These are phyloP conservation scores for Vanrija humicola DNA, from an alignment of 1,284 basidiomycete genomes.

Conservation along the genomic window DNA sequence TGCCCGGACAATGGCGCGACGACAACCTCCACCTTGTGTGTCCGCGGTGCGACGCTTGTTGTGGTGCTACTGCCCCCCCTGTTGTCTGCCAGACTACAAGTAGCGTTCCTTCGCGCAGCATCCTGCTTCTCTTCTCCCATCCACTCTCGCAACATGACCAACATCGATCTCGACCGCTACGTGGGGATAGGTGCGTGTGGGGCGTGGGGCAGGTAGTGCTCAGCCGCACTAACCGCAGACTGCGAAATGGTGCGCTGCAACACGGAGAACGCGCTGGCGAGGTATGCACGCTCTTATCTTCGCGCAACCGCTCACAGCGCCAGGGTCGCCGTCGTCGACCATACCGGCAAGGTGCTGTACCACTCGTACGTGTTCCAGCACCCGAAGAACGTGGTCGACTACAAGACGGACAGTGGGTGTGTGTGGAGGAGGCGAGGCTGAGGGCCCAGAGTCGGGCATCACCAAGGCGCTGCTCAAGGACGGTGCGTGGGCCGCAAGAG, in stretches of 20 bases:
- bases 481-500: constrained; percentile 31
- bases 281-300: constrained; percentile 13
- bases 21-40: no score
- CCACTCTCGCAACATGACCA: background rate
- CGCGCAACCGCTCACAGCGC: background rate
- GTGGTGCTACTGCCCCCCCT: no score
- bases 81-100: no score
- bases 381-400: constrained; percentile 52
- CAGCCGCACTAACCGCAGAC: constrained; percentile 23
- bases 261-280: constrained; percentile 21
- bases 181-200: constrained; percentile 35
- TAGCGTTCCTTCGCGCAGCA: background rate
- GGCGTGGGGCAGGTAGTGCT: no score
- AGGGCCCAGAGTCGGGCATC: constrained; percentile 47
- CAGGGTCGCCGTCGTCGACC: constrained; percentile 52
- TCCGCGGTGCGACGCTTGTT: no score
- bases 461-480: constrained; percentile 48
- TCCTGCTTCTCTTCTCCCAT: background rate
- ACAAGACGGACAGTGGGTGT: constrained; percentile 50
- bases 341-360: constrained; percentile 48
- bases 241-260: constrained; percentile 40
- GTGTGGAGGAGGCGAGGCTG: background rate
- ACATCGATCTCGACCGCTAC: constrained; percentile 23
- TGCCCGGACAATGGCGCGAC: no score
- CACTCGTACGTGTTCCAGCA: constrained; percentile 53